Evolutionary conservation across 768 basidiomycete genomes (phyloP), one percentile per base, ranked within the genome.

Genomic region (Tricholoma flavovirens): DNA sequence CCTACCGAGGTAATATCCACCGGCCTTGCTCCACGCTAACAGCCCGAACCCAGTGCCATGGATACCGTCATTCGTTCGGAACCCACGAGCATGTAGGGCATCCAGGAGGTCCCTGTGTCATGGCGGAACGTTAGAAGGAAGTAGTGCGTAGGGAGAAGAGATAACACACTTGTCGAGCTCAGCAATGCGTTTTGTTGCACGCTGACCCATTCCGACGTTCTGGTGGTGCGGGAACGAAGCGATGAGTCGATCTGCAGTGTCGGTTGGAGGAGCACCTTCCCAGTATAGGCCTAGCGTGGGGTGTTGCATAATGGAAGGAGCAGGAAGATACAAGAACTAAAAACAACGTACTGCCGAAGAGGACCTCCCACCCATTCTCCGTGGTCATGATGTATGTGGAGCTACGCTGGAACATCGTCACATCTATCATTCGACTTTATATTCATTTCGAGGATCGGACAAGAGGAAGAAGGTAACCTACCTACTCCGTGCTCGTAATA

Each of bases 1-100:
- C 12, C 12, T 6, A 81, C 87, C 85, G 1, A 87, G 70, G 67
- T 89, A 89, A 67, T 84, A 88, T 5, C 88, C 85, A 22, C 85
- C 86, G 0, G 70, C 80, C 42, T 73, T 74, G 7, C 65, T 66
- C 65, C 75, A 80, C 12, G 77, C 78, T 17, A 81, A 67, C 42
- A 78, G 68, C 9, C 78, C 55, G 57, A 82, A 74, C 0, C 87
- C 86, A 0, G 78, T 71, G 17, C 72, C 79, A 5, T 82, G 77
- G 32, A 72, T 72, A 7, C 86, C 86, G 6, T 66, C 61, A 45
- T 77, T 80, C 11, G 74, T 62, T 55, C 75, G 77, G 72, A 88
- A 90, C 4, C 88, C 87, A 2, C 72, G 73, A 56, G 74, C 74
- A 35, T 75, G 69, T 14, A 90, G 73, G 6, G 76, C 83, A 3